Base-by-base conservation (phyloP, 768 basidiomycete species). In the Lactarius quietus region DNA sequence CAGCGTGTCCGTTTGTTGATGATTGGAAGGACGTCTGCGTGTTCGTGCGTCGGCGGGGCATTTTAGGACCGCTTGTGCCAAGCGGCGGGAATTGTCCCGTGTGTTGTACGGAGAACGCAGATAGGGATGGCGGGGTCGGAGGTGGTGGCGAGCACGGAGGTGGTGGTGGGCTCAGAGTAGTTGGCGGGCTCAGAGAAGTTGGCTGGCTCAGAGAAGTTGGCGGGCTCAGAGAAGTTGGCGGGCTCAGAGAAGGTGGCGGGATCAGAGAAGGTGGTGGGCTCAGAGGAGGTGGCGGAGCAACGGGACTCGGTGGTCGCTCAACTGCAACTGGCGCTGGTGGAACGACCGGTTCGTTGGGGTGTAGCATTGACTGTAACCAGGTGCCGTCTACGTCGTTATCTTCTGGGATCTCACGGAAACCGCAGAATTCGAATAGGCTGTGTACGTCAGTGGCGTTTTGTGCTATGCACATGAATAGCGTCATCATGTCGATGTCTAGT, bases 351-450 rank as follows among this genome's bases (percentile, higher is more conserved):
- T 64, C 35, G 23, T 59, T 33, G n/a, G 67, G 63, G 18, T 68
- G 53, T 9, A 18, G 36, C 1, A 68, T 56, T 7, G 67, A 38
- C 28, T 61, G 64, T n/a, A 68, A 45, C 67, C 67, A 68, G 2
- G 59, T 35, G 29, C 39, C 55, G 31, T 59, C 54, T 6, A 57
- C 59, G 3, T 23, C 45, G 8, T 33, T 8, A 17, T 23, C 31
- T 1, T 52, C 67, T 12, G 64, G 64, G 39, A 68, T 56, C 36
- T 68, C 48, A 15, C 41, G 38, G 18, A 61, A 53, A 26, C 59
- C 55, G 0, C 8, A 0, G 12, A 68, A 33, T 28, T 15, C 28
- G 45, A 68, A 61, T 9, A 68, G 26, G 3, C 35, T 2, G 15
- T 35, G 55, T n/a, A 68, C 6, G 3, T 14, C 33, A 12, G 61